Conservation (phyloP, 495 filamentous ascomycete species). For the Aspergillus haitiensis region DNA sequence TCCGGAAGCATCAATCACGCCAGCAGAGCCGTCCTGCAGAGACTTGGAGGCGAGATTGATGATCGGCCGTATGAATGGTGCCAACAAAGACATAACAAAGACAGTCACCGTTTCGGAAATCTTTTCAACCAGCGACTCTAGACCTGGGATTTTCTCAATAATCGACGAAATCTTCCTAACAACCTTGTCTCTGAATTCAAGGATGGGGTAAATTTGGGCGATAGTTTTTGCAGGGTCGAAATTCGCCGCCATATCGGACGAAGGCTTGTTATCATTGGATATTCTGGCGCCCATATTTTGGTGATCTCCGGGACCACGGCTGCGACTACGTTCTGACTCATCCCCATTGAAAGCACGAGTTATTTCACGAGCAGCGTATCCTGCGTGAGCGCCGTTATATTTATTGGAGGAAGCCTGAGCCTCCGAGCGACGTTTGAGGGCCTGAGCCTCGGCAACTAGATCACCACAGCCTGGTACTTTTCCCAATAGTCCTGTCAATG, state of each 20-base stretch:
- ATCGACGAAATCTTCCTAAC: conserved; percentile 77
- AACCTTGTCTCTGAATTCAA: conserved; percentile 90
- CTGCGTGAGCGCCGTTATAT: conserved; percentile 29
- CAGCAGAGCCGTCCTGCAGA: conserved; percentile 78
- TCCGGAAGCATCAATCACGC: conserved; percentile 75
- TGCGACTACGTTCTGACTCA: conserved; percentile 15
- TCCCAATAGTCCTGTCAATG: conserved; percentile 69
- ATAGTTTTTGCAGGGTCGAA: conserved; percentile 83
- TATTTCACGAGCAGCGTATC: conserved; percentile 30
- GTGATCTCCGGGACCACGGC: conserved; percentile 11
- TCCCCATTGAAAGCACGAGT: conserved; percentile 18
- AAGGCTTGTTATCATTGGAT: conserved; percentile 3
- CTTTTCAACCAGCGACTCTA: conserved; percentile 81
- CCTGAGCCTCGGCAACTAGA: conserved; percentile 73
- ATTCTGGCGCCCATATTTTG: conserved; percentile 9
- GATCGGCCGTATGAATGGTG: conserved; percentile 86
- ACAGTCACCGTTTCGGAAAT: conserved; percentile 89
- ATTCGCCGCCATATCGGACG: conserved; percentile 59
- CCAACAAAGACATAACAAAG: conserved; percentile 84
- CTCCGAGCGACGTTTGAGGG: conserved; percentile 71
- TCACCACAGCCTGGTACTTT: conserved; percentile 78
- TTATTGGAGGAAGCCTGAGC: conserved; percentile 69
- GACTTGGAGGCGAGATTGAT: conserved; percentile 81
- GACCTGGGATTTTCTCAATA: conserved; percentile 88
- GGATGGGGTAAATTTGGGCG: conserved; percentile 87